These are phyloP conservation scores for Pleurotus sapidus DNA, from an alignment of 768 basidiomycete species.

Conservation along the genomic window DNA sequence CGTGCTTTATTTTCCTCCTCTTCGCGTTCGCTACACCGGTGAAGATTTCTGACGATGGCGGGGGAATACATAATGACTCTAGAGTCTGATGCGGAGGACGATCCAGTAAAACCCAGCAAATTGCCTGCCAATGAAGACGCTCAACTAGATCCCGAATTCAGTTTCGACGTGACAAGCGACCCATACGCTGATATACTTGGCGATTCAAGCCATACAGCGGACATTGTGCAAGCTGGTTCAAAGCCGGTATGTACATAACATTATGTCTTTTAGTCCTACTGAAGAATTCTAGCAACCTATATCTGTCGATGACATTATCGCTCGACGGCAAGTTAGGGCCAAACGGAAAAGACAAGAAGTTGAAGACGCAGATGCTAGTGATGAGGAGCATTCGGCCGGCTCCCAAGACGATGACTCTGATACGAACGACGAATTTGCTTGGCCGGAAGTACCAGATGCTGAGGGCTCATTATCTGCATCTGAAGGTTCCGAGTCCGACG, in stretches of 20 bases:
- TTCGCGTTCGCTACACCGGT: too few species aligned
- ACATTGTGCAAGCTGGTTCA: slow-evolving; percentile 57
- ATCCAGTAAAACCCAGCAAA: background rate
- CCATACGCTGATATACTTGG: slow-evolving; percentile 57
- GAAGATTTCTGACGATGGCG: slow-evolving; percentile 24
- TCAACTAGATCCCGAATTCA: slow-evolving; percentile 76
- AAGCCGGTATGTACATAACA: slow-evolving; percentile 50
- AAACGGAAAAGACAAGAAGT: slow-evolving; percentile 65
- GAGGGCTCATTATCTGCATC: slow-evolving; percentile 39
- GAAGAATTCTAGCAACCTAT: slow-evolving; percentile 56
- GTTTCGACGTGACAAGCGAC: slow-evolving; percentile 77
- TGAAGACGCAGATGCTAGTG: slow-evolving; percentile 34
- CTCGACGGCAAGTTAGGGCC: slow-evolving; percentile 52
- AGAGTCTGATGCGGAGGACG: slow-evolving; percentile 73
- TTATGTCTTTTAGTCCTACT: slow-evolving; percentile 6
- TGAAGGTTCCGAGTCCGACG: slow-evolving; percentile 29
- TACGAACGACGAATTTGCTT: slow-evolving; percentile 28
- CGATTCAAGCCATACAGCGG: slow-evolving; percentile 37
- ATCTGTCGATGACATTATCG: slow-evolving; percentile 91
- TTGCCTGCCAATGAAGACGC: slow-evolving; percentile 43
- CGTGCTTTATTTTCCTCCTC: too few species aligned
- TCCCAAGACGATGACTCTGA: slow-evolving; percentile 29
- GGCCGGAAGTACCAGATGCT: slow-evolving; percentile 22
- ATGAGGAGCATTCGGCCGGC: slow-evolving; percentile 33
- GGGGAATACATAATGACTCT: slow-evolving; percentile 75